Evolutionary conservation across 495 filamentous ascomycete genomes (phyloP), one percentile per base, ranked within the genome.

Genomic region (Achaetomiella virescens): DNA sequence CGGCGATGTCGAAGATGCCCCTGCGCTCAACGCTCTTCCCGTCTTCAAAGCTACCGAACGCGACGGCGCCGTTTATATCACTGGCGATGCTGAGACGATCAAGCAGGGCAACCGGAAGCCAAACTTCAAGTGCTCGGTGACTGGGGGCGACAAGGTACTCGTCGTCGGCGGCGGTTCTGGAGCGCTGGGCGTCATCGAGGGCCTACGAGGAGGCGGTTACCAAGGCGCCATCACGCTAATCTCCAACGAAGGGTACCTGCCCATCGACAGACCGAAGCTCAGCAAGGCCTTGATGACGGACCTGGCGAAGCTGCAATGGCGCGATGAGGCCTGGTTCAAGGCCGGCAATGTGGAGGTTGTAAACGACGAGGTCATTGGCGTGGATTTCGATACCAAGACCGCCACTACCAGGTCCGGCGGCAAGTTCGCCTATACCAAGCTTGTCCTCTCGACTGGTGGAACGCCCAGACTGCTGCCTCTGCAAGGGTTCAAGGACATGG

Each of bases 1-100:
- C n/a, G 93, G 93, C 27, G 92, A 97, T 57, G 86, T 98, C 44
- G 93, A 98, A 70, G 87, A 97, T 67, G 90, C 92, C 0, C 93
- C 93, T 1, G 93, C 90, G 2, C 76, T 95, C 6, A 90, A 97
- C 61, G 79, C 86, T 15, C 69, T 98, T 4, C 77, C 84, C 20
- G 86, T 87, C 40, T 98, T 93, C 72, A 86, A 89, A 33, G 66
- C 95, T 24, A 71, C 81, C 21, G 83, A 92, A 65, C 91, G 85
- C 65, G 81, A 91, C 62, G 90, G 85, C 48, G 85, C 77, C 0
- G 84, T 96, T 1, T 98, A 92, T 64, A 84, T 97, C 64, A 86
- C 84, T 27, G 90, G 84, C 22, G 87, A 90, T 6, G 85, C 95
- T 68, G 76, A 76, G 1, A 78, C 78, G n/a, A 88, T 98, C 69